Evolutionary conservation across 2,329 filamentous ascomycete genomes (phyloP).

Genomic region (Fusarium multiceps): DNA sequence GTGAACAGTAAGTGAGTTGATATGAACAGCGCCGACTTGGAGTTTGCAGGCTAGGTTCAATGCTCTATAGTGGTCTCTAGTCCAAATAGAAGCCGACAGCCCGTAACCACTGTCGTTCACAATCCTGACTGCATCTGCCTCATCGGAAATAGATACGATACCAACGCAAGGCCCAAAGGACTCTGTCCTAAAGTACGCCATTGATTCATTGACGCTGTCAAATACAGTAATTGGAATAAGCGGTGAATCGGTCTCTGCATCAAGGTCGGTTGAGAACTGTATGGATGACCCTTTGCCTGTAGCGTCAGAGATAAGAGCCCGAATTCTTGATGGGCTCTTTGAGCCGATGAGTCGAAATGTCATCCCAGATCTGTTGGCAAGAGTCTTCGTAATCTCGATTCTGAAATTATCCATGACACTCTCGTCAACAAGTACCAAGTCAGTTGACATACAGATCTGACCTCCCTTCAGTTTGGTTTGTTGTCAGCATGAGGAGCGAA

Average conservation of each 20-base stretch:
- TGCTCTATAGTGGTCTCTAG: constrained; percentile 68
- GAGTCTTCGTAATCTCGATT: background rate
- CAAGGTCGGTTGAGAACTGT: background rate
- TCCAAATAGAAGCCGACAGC: constrained; percentile 76
- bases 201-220: background rate
- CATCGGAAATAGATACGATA: constrained; percentile 69
- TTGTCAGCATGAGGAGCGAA: background rate
- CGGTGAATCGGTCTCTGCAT: background rate
- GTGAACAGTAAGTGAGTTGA: constrained; percentile 73
- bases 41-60: constrained; percentile 68
- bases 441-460: constrained; percentile 88
- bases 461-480: constrained; percentile 54
- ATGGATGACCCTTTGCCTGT: background rate
- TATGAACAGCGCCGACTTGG: constrained; percentile 73
- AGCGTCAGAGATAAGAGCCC: background rate
- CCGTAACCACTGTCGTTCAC: constrained; percentile 87
- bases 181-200: background rate
- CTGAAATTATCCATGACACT: background rate
- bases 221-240: background rate
- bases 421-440: constrained; percentile 51
- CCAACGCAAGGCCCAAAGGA: constrained; percentile 67
- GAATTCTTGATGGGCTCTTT: background rate
- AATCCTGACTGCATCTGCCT: constrained; percentile 76
- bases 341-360: background rate
- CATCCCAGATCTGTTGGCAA: background rate